Base-by-base conservation (phyloP, 805 yeast species). In the Clavispora vitiphila region DNA sequence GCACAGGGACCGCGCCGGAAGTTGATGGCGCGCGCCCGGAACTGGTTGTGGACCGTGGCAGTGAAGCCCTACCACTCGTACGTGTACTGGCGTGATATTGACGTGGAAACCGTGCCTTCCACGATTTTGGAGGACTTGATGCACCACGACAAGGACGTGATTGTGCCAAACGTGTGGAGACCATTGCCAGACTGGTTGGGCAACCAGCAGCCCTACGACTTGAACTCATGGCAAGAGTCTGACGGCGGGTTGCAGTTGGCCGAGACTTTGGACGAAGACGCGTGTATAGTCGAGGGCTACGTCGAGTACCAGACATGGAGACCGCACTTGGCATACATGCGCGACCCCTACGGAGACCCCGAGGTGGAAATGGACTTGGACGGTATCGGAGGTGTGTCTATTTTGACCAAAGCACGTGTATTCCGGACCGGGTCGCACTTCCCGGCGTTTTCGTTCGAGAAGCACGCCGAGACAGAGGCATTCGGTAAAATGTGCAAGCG, bases 301-400 rank as follows among this genome's bases (percentile, higher is more conserved):
- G 95, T 88, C 19, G 99, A 91, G 66, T 93, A 88, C 62, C 96
- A 95, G 34, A 91, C 99, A 2, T 91, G 98, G 97, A 77, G 99
- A 64, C 95, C 96, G 2, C 98, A 91, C 65, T 72, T 91, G 51
- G 98, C 98, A 0, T 91, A 93, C 58, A 74, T 91, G 60, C 74
- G 98, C 53, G 97, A 90, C 56, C 96, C 96, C 2, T 82, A 86
- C 56, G 99, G 98, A 19, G 95, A 89, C 63, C 91, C 95, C 5
- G 91, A 86, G 58, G 91, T 83, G 34, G 96, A 88, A 58, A 83
- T 91, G 84, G 90, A 83, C 43, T 71, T 91, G 48, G 98, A 91
- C 63, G 99, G 99, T 40, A 89, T 91, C 53, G 99, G 99, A 20
- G 99, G 98, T 50, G 99, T 91, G 34, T 87, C 96, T 1, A 89